Evolutionary conservation across 345 rosid genomes (phyloP), one percentile per base, ranked within the genome.

Genomic region (Populus deltoides): DNA sequence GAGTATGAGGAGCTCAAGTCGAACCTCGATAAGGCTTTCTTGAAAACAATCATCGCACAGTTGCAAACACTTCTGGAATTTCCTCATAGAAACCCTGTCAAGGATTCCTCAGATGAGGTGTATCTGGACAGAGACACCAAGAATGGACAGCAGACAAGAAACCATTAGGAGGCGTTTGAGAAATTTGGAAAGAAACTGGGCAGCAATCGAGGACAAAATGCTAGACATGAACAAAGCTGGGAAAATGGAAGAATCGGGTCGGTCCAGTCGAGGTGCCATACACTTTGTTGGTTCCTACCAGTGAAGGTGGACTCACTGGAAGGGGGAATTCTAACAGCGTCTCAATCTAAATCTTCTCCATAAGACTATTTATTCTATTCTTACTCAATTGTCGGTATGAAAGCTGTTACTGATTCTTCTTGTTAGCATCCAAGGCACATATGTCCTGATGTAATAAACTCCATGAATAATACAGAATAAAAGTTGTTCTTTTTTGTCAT

Each of bases 41-140:
- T 85, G 62, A 70, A 69, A 57, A 85, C 83, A 0, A 77, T 85
- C n/a, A 82, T 85, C 0, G 78, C 87, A 2, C 79, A 80, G 68
- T 65, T 77, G 1, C 85, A 79, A 75, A 81, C 85, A 7, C 81
- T 85, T 38, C 18, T 4, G 87, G 80, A 33, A 71, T 85, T 53
- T 85, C 85, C 77, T 85, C 20, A 77, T 85, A 7, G 87, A 85
- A 75, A 71, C 82, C 35, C 73, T 85, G 69, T 85, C 87, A 2
- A 80, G 70, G 78, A 85, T 78, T 74, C 88, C 3, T 39, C 82
- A 0, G 88, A 86, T 7, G 88, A 83, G 81, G 79, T 83, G 24
- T 86, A 83, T 24, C 81, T 3, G 88, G 88, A 8, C 81, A 81
- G 79, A 69, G 86, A 39, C 45, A 67, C 39, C 78, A 81, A 0